A percentile compares a stretch with the other conserved stretches of the same genome.
phyloP scores from a whole-genome alignment of 1,284 basidiomycete genomes.

The Mrakiaceae sp. region DNA sequence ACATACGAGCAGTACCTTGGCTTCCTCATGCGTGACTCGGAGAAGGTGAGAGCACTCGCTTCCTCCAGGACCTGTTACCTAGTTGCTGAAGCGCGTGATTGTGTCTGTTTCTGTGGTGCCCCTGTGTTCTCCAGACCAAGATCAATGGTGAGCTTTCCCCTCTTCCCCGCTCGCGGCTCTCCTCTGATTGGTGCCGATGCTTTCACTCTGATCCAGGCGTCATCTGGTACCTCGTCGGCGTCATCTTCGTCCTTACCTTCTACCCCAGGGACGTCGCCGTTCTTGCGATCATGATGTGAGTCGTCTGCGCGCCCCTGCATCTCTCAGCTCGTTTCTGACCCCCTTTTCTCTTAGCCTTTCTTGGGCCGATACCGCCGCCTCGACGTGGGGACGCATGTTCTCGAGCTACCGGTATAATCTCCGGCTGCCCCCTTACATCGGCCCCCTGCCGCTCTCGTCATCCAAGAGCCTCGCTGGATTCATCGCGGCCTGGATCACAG shows the following conservation, averaged over 20 bases:
- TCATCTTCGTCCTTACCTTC: slow-evolving; percentile 63
- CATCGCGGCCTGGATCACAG: slow-evolving; percentile 67
- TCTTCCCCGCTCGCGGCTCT: slow-evolving; percentile 24
- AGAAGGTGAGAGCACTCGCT: slow-evolving; percentile 48
- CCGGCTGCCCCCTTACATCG: slow-evolving; percentile 50
- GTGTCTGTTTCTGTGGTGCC: not conserved
- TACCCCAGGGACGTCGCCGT: slow-evolving; percentile 81
- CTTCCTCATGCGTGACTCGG: slow-evolving; percentile 86
- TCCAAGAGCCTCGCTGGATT: slow-evolving; percentile 67
- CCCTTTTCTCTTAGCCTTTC: slow-evolving; percentile 53
- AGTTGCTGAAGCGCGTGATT: not conserved
- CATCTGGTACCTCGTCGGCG: slow-evolving; percentile 90
- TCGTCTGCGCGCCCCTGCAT: slow-evolving; percentile 19
- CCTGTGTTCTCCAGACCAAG: slow-evolving; percentile 39
- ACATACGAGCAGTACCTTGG: slow-evolving; percentile 69
- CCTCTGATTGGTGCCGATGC: not conserved
- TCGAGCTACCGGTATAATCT: slow-evolving; percentile 53
- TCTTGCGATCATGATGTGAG: slow-evolving; percentile 76
- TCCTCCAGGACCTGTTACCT: not conserved
- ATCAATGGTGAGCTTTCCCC: slow-evolving; percentile 40
- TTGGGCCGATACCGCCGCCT: slow-evolving; percentile 94
- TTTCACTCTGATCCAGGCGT: slow-evolving; percentile 47
- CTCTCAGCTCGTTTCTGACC: slow-evolving; percentile 5
- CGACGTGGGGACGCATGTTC: slow-evolving; percentile 78
- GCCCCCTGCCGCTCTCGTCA: slow-evolving; percentile 29